Conservation (phyloP, 2,329 filamentous ascomycete species). For the Paracoccidioides lutzii region DNA sequence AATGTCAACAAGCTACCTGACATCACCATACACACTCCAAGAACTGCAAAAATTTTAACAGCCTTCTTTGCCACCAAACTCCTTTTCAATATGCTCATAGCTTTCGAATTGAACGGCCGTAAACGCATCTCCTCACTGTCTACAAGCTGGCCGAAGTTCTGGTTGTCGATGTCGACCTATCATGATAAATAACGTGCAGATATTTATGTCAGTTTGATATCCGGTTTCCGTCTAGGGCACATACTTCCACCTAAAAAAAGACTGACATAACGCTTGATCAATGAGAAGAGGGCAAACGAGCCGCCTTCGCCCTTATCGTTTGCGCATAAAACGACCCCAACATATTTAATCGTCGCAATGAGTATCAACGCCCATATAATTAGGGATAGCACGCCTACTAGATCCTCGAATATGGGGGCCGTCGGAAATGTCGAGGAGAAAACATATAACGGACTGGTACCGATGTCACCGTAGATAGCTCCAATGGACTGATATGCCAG, state of each 20-base stretch:
- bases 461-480: conserved; percentile 49
- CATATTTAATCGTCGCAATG: conserved; percentile 47
- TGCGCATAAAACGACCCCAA: conserved; percentile 40
- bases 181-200: background rate
- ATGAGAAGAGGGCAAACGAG: conserved; percentile 42
- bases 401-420: conserved; percentile 33
- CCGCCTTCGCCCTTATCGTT: conserved; percentile 48
- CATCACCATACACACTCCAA: conserved; percentile 43
- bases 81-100: conserved; percentile 37
- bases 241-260: background rate
- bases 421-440: conserved; percentile 41
- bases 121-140: conserved; percentile 34
- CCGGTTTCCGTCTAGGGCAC: background rate
- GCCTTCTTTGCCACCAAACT: conserved; percentile 34
- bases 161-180: conserved; percentile 40
- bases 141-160: conserved; percentile 38
- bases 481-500: conserved; percentile 44
- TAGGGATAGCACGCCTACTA: conserved; percentile 42
- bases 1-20: conserved; percentile 19
- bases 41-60: conserved; percentile 30
- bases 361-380: conserved; percentile 44
- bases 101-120: conserved; percentile 27
- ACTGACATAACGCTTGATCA: conserved; percentile 40
- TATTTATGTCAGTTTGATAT: conserved; percentile 1
- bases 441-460: conserved; percentile 45